Percentiles rank a stretch among this genome's conserved stretches.
Evolutionary conservation across 768 basidiomycete species (phyloP).

Genomic region (Agaricus subrufescens): DNA sequence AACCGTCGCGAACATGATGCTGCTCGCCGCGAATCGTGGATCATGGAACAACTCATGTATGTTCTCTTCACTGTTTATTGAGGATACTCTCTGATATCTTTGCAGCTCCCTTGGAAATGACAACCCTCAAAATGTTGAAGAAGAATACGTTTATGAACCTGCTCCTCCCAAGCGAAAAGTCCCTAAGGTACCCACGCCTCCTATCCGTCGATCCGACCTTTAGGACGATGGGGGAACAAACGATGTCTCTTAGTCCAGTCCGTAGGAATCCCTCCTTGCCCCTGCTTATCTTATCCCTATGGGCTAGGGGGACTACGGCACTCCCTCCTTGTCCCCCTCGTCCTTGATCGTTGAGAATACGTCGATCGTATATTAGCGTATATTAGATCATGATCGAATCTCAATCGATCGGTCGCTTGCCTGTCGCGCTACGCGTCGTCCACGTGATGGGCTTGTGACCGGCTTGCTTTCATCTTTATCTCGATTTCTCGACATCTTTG

Average conservation of each 20-base stretch:
- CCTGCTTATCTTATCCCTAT: constrained; percentile 66
- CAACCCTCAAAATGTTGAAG: constrained; percentile 60
- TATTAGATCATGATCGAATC: background rate
- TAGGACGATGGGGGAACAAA: constrained; percentile 85
- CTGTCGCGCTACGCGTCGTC: constrained; percentile 21
- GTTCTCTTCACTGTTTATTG: constrained; percentile 18
- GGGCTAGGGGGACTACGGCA: constrained; percentile 87
- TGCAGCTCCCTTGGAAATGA: constrained; percentile 67
- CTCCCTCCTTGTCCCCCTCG: constrained; percentile 74
- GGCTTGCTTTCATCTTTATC: constrained; percentile 24
- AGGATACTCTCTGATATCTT: background rate
- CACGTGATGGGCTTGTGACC: constrained; percentile 38
- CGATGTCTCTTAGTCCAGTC: constrained; percentile 56
- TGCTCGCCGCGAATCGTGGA: constrained; percentile 82
- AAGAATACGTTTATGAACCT: constrained; percentile 79
- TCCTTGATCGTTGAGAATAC: constrained; percentile 37
- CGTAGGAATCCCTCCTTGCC: constrained; percentile 57
- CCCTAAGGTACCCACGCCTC: constrained; percentile 87
- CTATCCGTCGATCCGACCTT: constrained; percentile 86
- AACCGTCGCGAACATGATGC: constrained; percentile 87
- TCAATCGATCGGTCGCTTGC: constrained; percentile 29
- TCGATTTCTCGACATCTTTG: constrained; percentile 11
- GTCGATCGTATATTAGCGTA: constrained; percentile 21
- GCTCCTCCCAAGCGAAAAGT: constrained; percentile 65
- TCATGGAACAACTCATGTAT: constrained; percentile 90